Conservation (phyloP, 2,329 filamentous ascomycete species). For the Paracoccidioides brasiliensis region DNA sequence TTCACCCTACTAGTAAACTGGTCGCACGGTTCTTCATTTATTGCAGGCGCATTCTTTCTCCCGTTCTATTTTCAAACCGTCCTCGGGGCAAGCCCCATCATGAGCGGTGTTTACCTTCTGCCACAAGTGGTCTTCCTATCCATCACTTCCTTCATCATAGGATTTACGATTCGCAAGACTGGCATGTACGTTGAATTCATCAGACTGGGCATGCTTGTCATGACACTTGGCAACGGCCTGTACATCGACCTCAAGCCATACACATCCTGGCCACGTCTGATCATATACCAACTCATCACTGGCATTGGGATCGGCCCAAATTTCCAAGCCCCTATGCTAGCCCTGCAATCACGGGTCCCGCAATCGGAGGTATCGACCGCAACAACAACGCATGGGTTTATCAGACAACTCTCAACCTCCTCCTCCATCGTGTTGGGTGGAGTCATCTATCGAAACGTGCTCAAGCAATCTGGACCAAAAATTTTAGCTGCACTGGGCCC, state of each 20-base stretch:
- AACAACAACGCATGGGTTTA: constrained; percentile 49
- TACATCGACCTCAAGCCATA: constrained; percentile 44
- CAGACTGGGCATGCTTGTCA: constrained; percentile 43
- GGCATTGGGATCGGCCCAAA: constrained; percentile 51
- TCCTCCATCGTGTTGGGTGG: constrained; percentile 48
- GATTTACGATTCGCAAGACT: constrained; percentile 60
- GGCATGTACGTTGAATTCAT: constrained; percentile 53
- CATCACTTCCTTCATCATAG: constrained; percentile 45
- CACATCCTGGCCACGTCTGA: constrained; percentile 39
- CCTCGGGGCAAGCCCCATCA: constrained; percentile 52
- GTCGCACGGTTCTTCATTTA: constrained; percentile 64
- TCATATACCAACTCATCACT: constrained; percentile 45
- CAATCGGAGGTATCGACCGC: constrained; percentile 49
- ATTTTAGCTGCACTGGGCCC: constrained; percentile 8
- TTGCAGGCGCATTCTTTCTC: constrained; percentile 64
- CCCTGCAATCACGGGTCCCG: constrained; percentile 49
- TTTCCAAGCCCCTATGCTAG: constrained; percentile 50
- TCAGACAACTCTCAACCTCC: constrained; percentile 45
- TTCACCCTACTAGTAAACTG: constrained; percentile 55
- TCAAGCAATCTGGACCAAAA: constrained; percentile 12
- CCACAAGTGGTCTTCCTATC: constrained; percentile 58
- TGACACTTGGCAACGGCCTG: constrained; percentile 54
- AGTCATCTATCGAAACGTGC: constrained; percentile 34
- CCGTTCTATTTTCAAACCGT: constrained; percentile 76
- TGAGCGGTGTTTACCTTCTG: constrained; percentile 62